These are phyloP conservation scores for Rhododendron williamsianum DNA, from an alignment of 148 eudicot species.

Conservation along the genomic window DNA sequence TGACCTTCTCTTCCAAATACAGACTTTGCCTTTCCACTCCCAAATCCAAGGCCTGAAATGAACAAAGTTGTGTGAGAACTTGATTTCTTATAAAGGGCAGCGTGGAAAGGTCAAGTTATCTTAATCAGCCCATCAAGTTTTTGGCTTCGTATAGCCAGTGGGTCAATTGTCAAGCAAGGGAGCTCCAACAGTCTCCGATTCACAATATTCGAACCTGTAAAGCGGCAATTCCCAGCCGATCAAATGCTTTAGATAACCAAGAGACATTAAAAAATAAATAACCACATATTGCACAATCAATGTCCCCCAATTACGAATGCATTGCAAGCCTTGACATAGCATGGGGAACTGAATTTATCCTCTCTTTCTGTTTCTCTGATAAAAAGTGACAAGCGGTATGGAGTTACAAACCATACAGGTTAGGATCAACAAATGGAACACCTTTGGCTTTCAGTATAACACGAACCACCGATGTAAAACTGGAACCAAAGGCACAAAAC, in stretches of 20 bases:
- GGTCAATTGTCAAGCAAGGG: background rate
- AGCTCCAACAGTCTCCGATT: background rate
- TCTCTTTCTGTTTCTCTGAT: background rate
- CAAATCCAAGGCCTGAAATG: slow-evolving; percentile 67
- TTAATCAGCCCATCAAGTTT: background rate
- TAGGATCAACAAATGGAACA: background rate
- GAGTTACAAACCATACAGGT: background rate
- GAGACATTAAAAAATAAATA: background rate
- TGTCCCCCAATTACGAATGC: background rate
- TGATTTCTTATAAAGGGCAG: background rate
- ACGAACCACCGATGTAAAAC: background rate
- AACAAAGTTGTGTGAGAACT: background rate
- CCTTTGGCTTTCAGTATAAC: background rate
- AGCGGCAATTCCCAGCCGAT: background rate
- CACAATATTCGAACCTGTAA: background rate
- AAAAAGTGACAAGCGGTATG: background rate
- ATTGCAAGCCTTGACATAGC: background rate
- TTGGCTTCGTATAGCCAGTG: background rate
- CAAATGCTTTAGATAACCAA: background rate
- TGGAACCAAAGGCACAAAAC: background rate
- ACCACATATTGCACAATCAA: background rate
- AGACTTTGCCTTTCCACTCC: slow-evolving; percentile 74
- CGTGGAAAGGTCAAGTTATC: background rate
- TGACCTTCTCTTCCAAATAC: slow-evolving; percentile 78
- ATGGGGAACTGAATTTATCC: background rate